Evolutionary conservation across 441 rosid genomes (phyloP).

Genomic region (Jatropha podagrica): DNA sequence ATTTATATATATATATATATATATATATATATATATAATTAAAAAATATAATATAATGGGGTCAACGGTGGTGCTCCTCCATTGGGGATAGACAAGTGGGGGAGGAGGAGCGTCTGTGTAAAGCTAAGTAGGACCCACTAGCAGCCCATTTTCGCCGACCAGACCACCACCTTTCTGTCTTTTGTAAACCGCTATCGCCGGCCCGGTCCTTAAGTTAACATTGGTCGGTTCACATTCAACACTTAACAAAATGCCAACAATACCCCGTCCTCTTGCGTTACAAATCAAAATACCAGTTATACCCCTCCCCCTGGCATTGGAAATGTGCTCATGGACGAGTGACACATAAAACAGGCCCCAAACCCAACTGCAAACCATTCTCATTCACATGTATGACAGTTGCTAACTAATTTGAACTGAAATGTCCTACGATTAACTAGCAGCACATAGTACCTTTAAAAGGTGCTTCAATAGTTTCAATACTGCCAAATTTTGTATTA

Average conservation of each 20-base stretch:
- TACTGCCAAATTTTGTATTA: slow-evolving; percentile 9
- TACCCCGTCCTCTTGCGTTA: too few relatives aligned
- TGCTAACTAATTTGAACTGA: not conserved
- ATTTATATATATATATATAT: too few relatives aligned
- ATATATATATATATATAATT: too few relatives aligned
- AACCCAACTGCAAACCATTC: too few relatives aligned
- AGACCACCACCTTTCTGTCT: not conserved
- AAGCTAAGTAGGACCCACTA: slow-evolving; percentile 23
- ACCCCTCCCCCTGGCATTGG: not conserved
- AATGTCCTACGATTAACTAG: not conserved
- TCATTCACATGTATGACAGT: too few relatives aligned
- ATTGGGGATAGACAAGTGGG: not conserved
- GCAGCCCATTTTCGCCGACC: slow-evolving; percentile 40
- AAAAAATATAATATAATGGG: too few relatives aligned
- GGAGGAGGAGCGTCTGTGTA: slow-evolving; percentile 43
- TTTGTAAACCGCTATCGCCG: slow-evolving; percentile 10
- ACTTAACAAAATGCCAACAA: too few relatives aligned
- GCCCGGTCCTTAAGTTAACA: slow-evolving; percentile 3
- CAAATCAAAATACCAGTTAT: not conserved
- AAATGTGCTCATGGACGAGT: too few relatives aligned
- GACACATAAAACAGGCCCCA: too few relatives aligned
- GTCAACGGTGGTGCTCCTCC: not conserved
- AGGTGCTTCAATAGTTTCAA: not conserved
- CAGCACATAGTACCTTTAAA: not conserved
- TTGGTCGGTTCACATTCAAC: not conserved